Percentiles rank a stretch among this genome's conserved stretches.
These are phyloP conservation scores for Gentiana straminea DNA, from an alignment of 257 asterid species.

Conservation along the genomic window DNA sequence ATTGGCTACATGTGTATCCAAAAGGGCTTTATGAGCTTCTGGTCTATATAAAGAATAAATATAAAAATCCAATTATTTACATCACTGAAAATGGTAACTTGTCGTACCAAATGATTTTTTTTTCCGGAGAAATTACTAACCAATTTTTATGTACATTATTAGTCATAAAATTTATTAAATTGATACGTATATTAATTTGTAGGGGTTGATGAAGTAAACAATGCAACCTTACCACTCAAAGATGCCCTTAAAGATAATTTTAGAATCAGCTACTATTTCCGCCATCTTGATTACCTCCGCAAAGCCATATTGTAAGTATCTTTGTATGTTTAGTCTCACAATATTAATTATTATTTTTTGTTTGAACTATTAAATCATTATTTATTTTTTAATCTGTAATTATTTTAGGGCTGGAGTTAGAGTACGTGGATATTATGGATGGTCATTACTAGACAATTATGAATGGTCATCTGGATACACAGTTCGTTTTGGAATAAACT, in stretches of 20 bases:
- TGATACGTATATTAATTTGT: neutral
- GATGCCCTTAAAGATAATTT: neutral
- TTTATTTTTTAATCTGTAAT: neutral
- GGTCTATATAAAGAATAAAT: constrained; percentile 14
- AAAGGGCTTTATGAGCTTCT: constrained; percentile 10
- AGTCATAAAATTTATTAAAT: no score
- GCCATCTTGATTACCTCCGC: neutral
- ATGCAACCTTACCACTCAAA: neutral
- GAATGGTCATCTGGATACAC: constrained; percentile 19
- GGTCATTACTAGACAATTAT: constrained; percentile 25
- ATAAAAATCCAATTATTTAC: constrained; percentile 19
- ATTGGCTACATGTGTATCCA: constrained; percentile 16
- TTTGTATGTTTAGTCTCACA: neutral
- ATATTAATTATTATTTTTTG: neutral
- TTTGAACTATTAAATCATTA: neutral
- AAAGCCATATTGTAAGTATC: constrained; percentile 2
- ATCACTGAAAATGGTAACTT: constrained; percentile 23
- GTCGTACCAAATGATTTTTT: neutral
- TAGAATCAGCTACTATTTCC: constrained; percentile 1
- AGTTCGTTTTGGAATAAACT: constrained; percentile 17
- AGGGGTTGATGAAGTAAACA: constrained; percentile 8
- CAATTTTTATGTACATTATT: no score
- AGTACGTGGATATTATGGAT: constrained; percentile 21
- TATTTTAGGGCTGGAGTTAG: constrained; percentile 15
- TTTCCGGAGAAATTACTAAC: neutral